Evolutionary conservation across 805 yeast genomes (phyloP).

Genomic region (Metschnikowia amazonensis): DNA sequence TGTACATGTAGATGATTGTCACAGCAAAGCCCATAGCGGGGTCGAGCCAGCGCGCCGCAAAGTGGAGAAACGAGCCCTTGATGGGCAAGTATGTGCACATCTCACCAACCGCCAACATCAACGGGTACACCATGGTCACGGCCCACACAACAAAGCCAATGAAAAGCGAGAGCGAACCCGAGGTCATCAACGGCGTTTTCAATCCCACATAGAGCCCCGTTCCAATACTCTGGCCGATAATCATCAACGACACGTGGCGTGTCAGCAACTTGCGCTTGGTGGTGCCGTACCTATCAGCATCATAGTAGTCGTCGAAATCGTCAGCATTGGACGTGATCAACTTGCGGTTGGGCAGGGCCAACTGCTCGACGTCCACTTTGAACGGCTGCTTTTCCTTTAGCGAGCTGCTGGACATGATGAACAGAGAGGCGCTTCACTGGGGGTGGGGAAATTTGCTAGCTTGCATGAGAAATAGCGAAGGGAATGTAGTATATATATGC

Average conservation of each 20-base stretch:
- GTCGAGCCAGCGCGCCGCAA: constrained; percentile 33
- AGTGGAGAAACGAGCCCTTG: constrained; percentile 34
- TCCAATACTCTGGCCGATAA: constrained; percentile 35
- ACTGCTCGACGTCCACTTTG: constrained; percentile 14
- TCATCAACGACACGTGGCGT: constrained; percentile 34
- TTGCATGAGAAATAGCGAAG: background rate
- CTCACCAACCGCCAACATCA: constrained; percentile 37
- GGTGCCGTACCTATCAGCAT: constrained; percentile 27
- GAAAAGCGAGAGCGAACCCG: constrained; percentile 35
- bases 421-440: too few species aligned
- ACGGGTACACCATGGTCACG: constrained; percentile 30
- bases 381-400: constrained; percentile 7
- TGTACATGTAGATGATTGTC: constrained; percentile 31
- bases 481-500: background rate
- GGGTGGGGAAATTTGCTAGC: background rate
- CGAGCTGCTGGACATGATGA: constrained; percentile 1
- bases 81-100: constrained; percentile 37
- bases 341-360: constrained; percentile 11
- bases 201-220: constrained; percentile 35
- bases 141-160: constrained; percentile 31
- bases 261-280: constrained; percentile 28
- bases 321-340: constrained; percentile 9
- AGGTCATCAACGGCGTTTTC: constrained; percentile 26
- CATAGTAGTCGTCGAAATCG: constrained; percentile 28
- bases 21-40: constrained; percentile 36